Evolutionary conservation across 345 rosid species (phyloP).

Genomic region (Chamaenerion angustifolium): DNA sequence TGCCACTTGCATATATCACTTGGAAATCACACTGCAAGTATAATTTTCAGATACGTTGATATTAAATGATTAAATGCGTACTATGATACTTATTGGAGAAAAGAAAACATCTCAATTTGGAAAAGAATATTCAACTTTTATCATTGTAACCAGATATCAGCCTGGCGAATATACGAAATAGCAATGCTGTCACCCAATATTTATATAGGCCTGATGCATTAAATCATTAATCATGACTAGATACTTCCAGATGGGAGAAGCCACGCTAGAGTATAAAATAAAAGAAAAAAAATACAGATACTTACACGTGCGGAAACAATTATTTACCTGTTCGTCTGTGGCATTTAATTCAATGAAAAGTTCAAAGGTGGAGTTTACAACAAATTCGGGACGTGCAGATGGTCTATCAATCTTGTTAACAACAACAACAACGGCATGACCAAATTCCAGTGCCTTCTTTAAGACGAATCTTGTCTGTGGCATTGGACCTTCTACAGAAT

Average conservation of each 20-base stretch:
- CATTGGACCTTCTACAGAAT: constrained; percentile 99
- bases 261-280: too few relatives aligned
- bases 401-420: constrained; percentile 95
- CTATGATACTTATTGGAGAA: background rate
- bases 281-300: too few relatives aligned
- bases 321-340: constrained; percentile 85
- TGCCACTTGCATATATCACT: constrained; percentile 88
- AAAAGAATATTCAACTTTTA: too few relatives aligned
- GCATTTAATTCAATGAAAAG: constrained; percentile 91
- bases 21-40: constrained; percentile 86
- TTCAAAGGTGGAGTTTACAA: constrained; percentile 91
- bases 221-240: too few relatives aligned
- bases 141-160: too few relatives aligned
- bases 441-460: constrained; percentile 95
- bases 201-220: too few relatives aligned
- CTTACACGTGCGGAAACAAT: too few relatives aligned
- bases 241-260: too few relatives aligned
- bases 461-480: constrained; percentile 94
- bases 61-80: background rate
- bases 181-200: too few relatives aligned
- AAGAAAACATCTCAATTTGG: too few relatives aligned
- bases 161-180: too few relatives aligned
- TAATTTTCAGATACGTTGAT: constrained; percentile 5
- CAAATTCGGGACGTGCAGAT: constrained; percentile 90
- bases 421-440: constrained; percentile 89